phyloP scores from a whole-genome alignment of 2,329 filamentous ascomycete species.

The Paracoccidioides brasiliensis region DNA sequence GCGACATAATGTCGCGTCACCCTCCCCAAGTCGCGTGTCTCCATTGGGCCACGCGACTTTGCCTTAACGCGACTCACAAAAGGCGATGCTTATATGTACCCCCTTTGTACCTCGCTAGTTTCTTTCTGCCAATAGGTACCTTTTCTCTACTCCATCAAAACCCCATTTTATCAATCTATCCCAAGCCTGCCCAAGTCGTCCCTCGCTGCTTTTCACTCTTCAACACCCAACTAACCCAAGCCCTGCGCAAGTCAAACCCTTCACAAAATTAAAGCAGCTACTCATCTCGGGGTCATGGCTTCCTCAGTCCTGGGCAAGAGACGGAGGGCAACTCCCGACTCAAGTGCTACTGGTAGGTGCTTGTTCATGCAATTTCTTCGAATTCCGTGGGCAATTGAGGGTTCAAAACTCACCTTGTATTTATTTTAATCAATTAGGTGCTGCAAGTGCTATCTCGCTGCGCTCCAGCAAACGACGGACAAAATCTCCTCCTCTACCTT shows the following conservation, averaged over 20 bases:
- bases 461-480: conserved; percentile 36
- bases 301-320: conserved; percentile 32
- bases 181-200: no score
- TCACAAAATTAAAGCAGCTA: background rate
- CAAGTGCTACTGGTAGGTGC: conserved; percentile 25
- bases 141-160: no score
- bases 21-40: no score
- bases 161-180: no score
- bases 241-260: background rate
- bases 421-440: conserved; percentile 12
- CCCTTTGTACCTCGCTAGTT: no score
- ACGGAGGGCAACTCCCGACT: conserved; percentile 24
- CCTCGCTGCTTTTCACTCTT: background rate
- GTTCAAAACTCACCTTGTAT: background rate
- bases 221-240: background rate
- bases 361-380: conserved; percentile 7
- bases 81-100: no score
- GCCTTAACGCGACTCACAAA: no score
- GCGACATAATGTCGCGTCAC: no score
- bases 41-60: no score
- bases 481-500: conserved; percentile 25
- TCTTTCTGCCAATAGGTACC: no score
- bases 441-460: conserved; percentile 16
- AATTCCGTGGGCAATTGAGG: conserved; percentile 1
- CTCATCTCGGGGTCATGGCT: conserved; percentile 5